Percentiles rank a stretch among this genome's conserved stretches.
Evolutionary conservation across 768 basidiomycete genomes (phyloP).

Genomic region (Roridomyces roridus): DNA sequence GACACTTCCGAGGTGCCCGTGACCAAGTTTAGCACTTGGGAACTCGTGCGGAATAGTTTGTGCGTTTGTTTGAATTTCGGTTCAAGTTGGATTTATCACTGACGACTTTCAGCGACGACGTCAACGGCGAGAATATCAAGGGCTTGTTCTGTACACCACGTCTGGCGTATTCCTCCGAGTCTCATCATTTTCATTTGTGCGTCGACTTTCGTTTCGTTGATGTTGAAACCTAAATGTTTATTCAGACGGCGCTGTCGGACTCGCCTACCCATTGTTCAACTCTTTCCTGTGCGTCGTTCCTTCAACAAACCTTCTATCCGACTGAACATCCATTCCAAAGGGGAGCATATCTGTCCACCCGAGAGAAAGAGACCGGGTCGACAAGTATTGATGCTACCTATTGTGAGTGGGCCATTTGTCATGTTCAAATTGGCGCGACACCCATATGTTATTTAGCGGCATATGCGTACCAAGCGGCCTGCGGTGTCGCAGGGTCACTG

Average conservation of each 20-base stretch:
- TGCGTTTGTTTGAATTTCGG: slow-evolving; percentile 10
- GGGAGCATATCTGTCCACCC: slow-evolving; percentile 18
- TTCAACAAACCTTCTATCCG: no score
- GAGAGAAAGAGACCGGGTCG: not conserved
- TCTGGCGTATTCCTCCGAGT: slow-evolving; percentile 54
- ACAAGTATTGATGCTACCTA: slow-evolving; percentile 38
- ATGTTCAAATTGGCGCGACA: slow-evolving; percentile 27
- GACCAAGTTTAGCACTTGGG: slow-evolving; percentile 62
- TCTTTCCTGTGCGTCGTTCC: slow-evolving; percentile 36
- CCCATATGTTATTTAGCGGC: slow-evolving; percentile 12
- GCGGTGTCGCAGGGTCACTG: slow-evolving; percentile 62
- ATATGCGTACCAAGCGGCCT: slow-evolving; percentile 43
- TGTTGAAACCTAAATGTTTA: no score
- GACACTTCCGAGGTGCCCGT: slow-evolving; percentile 39
- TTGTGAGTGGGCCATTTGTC: slow-evolving; percentile 33
- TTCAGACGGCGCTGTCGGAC: slow-evolving; percentile 56
- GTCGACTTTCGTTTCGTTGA: slow-evolving; percentile 29
- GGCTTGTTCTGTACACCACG: slow-evolving; percentile 57
- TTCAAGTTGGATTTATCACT: not conserved
- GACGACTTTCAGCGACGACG: slow-evolving; percentile 7
- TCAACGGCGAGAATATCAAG: slow-evolving; percentile 46
- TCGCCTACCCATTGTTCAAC: slow-evolving; percentile 66
- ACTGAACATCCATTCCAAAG: slow-evolving; percentile 41
- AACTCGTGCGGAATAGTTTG: slow-evolving; percentile 53
- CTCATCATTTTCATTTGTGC: slow-evolving; percentile 60